Evolutionary conservation across 306 rosid genomes (phyloP).

Genomic region (Dryas octopetala): DNA sequence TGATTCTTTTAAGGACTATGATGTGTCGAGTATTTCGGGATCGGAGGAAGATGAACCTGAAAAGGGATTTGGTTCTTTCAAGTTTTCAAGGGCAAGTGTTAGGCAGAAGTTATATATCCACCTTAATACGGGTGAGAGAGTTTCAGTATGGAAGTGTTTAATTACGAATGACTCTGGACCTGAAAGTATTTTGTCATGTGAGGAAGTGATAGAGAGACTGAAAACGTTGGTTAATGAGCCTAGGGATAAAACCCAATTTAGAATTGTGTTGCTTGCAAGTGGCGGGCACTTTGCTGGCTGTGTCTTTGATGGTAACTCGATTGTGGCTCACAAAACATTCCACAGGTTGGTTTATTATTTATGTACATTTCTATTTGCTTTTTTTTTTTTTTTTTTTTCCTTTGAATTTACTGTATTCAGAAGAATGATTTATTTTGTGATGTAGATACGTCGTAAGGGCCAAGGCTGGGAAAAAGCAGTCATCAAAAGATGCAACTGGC

Average conservation of each 20-base stretch:
- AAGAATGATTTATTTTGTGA: constrained; percentile 9
- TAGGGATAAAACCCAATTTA: constrained; percentile 57
- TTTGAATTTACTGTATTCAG: not conserved
- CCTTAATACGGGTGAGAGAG: constrained; percentile 62
- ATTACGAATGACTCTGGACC: constrained; percentile 48
- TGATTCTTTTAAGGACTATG: constrained; percentile 78
- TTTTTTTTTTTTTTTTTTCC: not conserved
- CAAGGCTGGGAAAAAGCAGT: constrained; percentile 90
- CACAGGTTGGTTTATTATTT: constrained; percentile 60
- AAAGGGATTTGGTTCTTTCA: constrained; percentile 33
- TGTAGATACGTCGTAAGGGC: constrained; percentile 94
- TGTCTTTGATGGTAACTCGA: constrained; percentile 74
- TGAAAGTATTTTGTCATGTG: constrained; percentile 43
- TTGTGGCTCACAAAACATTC: constrained; percentile 92
- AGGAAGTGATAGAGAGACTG: constrained; percentile 54
- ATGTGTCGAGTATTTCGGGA: constrained; percentile 93
- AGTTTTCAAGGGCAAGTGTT: constrained; percentile 36
- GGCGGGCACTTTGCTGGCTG: constrained; percentile 97
- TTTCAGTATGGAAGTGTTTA: constrained; percentile 84
- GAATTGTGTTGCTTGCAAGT: constrained; percentile 81
- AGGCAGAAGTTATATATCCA: constrained; percentile 58
- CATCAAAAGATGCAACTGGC: constrained; percentile 90
- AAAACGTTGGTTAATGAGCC: constrained; percentile 55
- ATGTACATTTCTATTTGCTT: not conserved
- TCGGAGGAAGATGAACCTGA: constrained; percentile 75